Evolutionary conservation across 257 asterid species (phyloP).

Genomic region (Solanum virginianum): DNA sequence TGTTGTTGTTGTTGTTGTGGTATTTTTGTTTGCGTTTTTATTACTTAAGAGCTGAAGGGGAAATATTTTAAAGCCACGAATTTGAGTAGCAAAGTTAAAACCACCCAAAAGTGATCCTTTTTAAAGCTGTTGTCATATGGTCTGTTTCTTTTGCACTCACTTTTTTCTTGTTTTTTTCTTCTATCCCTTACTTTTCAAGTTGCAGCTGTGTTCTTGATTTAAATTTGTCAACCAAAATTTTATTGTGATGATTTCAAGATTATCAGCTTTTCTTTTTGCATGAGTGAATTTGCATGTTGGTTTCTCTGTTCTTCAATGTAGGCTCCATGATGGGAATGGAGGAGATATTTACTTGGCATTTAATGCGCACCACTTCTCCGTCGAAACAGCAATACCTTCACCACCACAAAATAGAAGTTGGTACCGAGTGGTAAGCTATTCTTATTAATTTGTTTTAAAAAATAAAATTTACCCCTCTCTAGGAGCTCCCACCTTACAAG

Average conservation of each 20-base stretch:
- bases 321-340: constrained; percentile 74
- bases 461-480: background rate
- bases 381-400: constrained; percentile 49
- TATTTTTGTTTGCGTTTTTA: background rate
- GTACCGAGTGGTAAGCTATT: constrained; percentile 79
- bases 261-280: background rate
- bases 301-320: constrained; percentile 8
- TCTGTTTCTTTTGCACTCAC: background rate
- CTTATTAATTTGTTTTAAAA: background rate
- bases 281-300: background rate
- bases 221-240: background rate
- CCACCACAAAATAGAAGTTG: constrained; percentile 53
- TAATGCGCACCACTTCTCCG: constrained; percentile 67
- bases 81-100: background rate
- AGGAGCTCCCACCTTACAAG: background rate
- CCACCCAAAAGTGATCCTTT: background rate
- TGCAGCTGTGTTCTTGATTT: background rate
- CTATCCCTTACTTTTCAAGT: background rate
- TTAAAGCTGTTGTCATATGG: background rate
- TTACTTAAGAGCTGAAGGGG: background rate
- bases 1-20: too few species aligned
- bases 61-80: background rate
- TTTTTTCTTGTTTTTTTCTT: background rate
- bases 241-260: background rate
- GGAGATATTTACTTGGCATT: constrained; percentile 70